These are phyloP conservation scores for Conringia planisiliqua DNA, from an alignment of 345 rosid species.

Conservation along the genomic window DNA sequence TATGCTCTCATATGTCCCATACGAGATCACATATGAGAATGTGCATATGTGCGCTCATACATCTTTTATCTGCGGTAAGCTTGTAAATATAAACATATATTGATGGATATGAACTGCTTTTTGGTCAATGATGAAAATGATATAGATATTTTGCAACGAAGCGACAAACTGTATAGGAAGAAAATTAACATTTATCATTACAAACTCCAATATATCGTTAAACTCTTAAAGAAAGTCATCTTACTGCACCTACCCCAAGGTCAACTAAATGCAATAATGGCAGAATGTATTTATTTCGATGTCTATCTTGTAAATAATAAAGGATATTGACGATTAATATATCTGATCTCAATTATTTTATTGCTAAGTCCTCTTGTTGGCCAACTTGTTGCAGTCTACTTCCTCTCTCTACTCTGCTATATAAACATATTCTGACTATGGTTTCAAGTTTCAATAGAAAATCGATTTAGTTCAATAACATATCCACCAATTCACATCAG, in stretches of 20 bases:
- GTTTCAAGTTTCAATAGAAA: slow-evolving; percentile 6
- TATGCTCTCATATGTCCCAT: too few species aligned
- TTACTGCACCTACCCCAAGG: not conserved
- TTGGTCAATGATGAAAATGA: too few species aligned
- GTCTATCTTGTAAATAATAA: not conserved
- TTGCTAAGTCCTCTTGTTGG: slow-evolving; percentile 10
- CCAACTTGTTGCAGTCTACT: slow-evolving; percentile 22
- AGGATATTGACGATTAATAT: not conserved
- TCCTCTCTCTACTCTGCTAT: not conserved
- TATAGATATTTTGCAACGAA: too few species aligned
- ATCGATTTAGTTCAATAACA: not conserved
- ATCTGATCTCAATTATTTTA: not conserved
- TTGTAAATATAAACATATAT: too few species aligned
- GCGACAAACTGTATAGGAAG: too few species aligned
- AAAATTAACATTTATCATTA: too few species aligned
- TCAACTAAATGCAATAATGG: not conserved
- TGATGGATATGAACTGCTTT: too few species aligned
- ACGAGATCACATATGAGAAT: too few species aligned
- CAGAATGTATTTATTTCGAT: not conserved
- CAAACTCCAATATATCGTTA: too few species aligned
- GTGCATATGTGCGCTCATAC: too few species aligned
- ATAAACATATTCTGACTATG: not conserved
- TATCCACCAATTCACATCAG: not conserved
- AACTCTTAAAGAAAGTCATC: too few species aligned
- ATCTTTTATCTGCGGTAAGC: too few species aligned